Conservation (phyloP, 768 basidiomycete species). For the Amanita inopinata region DNA sequence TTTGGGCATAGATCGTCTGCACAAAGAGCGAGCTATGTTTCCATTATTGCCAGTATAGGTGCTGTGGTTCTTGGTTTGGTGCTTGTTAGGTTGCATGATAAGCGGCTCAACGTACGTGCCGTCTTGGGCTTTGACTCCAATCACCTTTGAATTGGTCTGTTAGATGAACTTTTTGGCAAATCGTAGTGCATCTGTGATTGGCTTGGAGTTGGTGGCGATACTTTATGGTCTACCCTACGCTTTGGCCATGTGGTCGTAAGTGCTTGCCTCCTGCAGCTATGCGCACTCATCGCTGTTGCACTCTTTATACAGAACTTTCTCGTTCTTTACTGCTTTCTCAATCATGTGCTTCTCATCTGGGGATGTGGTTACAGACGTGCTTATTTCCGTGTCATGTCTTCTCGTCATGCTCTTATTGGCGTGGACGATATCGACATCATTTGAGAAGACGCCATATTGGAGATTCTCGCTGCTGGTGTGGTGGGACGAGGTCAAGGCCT, state of each 20-base stretch:
- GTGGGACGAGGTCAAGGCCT: no score
- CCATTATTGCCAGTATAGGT: constrained; percentile 33
- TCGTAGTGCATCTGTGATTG: constrained; percentile 19
- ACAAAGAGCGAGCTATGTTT: constrained; percentile 38
- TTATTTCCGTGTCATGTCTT: constrained; percentile 13
- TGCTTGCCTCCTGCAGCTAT: constrained; percentile 8
- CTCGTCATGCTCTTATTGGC: constrained; percentile 11
- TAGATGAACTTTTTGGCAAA: constrained; percentile 13
- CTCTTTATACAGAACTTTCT: constrained; percentile 13
- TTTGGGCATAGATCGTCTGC: constrained; percentile 20
- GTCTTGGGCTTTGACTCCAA: not conserved
- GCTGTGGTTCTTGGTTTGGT: constrained; percentile 34
- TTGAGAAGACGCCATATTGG: constrained; percentile 14
- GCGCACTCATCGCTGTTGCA: not conserved
- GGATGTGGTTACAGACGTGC: constrained; percentile 11
- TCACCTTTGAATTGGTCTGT: not conserved
- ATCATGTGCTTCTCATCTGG: constrained; percentile 13
- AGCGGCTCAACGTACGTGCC: constrained; percentile 11
- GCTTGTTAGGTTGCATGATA: constrained; percentile 29
- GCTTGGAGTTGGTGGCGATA: constrained; percentile 42
- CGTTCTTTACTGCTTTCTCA: constrained; percentile 18
- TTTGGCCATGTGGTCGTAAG: constrained; percentile 52
- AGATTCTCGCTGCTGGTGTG: constrained; percentile 6
- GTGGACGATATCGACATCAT: constrained; percentile 16
- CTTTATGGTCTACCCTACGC: constrained; percentile 47